Percentiles rank a stretch among this genome's conserved stretches.
phyloP scores from a whole-genome alignment of 768 basidiomycete species.

The Tulasnella sp. region DNA sequence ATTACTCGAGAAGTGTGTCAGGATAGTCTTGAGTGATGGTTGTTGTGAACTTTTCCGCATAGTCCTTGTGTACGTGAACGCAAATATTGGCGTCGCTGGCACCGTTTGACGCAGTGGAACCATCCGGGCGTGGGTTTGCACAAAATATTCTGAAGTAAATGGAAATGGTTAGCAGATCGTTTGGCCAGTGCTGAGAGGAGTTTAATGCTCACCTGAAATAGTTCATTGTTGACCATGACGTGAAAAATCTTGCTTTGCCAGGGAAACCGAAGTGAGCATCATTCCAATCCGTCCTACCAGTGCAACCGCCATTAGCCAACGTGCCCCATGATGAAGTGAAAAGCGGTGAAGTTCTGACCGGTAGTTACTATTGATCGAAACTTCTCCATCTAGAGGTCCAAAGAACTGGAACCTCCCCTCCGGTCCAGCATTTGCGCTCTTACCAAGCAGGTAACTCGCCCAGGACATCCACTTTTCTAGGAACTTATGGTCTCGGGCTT shows the following conservation, averaged over 20 bases:
- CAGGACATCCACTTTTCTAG: conserved; percentile 8
- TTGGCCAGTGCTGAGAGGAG: background rate
- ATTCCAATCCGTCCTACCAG: conserved; percentile 26
- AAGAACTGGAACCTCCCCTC: conserved; percentile 18
- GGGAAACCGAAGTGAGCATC: conserved; percentile 29
- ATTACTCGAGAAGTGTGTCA: background rate
- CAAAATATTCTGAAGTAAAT: background rate
- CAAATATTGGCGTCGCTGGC: background rate
- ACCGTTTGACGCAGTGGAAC: background rate
- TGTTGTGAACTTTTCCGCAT: background rate
- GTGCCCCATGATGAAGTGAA: background rate
- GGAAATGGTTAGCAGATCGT: background rate
- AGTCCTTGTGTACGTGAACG: background rate
- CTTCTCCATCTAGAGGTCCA: conserved; percentile 13
- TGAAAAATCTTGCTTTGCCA: conserved; percentile 23
- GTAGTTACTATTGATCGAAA: conserved; percentile 23
- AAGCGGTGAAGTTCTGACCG: background rate
- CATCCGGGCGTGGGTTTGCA: conserved; percentile 3
- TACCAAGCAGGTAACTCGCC: conserved; percentile 14
- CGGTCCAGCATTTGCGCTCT: conserved; percentile 1
- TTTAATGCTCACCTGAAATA: conserved; percentile 16
- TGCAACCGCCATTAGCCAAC: background rate
- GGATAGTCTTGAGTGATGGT: conserved; percentile 6
- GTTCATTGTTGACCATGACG: conserved; percentile 14
- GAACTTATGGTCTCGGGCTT: conserved; percentile 26